phyloP scores from a whole-genome alignment of 129 eudicot species.

The Pulicaria dysenterica region DNA sequence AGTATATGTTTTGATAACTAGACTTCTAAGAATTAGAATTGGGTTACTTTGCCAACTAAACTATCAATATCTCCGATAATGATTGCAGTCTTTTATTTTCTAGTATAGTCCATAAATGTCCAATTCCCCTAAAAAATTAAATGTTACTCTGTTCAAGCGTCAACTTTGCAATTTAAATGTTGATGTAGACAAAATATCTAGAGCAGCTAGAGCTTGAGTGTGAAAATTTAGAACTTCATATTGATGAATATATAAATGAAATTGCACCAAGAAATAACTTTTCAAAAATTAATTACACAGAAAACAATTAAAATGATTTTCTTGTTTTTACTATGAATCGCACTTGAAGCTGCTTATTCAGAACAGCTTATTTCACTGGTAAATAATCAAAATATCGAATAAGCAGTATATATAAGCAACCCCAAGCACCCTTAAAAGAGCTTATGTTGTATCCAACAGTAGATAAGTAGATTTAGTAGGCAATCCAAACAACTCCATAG shows the following conservation, averaged over 20 bases:
- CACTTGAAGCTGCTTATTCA: neutral
- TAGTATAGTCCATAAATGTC: no score
- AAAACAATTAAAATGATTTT: neutral
- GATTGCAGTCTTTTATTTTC: no score
- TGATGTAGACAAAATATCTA: neutral
- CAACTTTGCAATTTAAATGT: neutral
- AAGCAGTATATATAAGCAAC: neutral
- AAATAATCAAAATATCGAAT: conserved; percentile 2
- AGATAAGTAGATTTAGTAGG: neutral
- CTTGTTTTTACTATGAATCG: neutral
- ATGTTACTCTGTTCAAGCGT: no score
- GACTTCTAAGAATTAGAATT: no score
- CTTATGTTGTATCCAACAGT: neutral
- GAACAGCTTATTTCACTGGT: neutral
- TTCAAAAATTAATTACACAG: neutral
- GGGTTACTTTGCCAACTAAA: no score
- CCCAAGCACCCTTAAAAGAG: neutral
- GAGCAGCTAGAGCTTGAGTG: neutral
- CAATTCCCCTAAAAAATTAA: no score
- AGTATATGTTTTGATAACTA: no score
- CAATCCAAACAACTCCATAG: neutral
- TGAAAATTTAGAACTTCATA: neutral
- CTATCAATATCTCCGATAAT: no score
- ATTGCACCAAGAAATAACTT: neutral
- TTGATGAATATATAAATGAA: neutral